Evolutionary conservation across 2,329 filamentous ascomycete species (phyloP).

Genomic region (Rhexocercosporidium sp.): DNA sequence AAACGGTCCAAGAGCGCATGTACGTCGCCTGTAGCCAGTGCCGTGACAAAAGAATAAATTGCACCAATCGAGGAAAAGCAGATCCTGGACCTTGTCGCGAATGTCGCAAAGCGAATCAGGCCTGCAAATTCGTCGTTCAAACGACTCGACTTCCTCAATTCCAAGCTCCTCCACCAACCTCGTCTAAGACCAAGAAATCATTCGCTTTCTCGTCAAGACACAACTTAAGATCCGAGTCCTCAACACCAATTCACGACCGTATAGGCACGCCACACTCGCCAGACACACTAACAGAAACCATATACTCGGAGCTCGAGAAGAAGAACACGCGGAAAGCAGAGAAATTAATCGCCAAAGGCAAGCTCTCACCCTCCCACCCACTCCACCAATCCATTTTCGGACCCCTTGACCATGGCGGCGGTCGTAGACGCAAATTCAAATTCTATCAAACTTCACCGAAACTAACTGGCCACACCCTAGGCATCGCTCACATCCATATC

Average conservation of each 20-base stretch:
- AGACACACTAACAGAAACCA: background rate
- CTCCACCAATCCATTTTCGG: background rate
- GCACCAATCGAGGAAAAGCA: conserved; percentile 25
- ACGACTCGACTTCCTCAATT: background rate
- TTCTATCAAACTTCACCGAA: conserved; percentile 1
- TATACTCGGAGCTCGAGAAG: conserved; percentile 8
- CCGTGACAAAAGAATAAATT: conserved; percentile 17
- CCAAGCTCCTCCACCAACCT: background rate
- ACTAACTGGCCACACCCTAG: conserved; percentile 15
- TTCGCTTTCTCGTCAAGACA: background rate
- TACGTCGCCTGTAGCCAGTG: conserved; percentile 34
- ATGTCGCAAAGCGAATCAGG: conserved; percentile 21
- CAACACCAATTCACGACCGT: background rate
- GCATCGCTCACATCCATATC: conserved; percentile 26
- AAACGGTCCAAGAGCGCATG: conserved; percentile 2
- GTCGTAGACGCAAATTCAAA: background rate
- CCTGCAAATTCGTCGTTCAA: conserved; percentile 29
- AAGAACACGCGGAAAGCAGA: background rate
- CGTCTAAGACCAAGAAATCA: background rate
- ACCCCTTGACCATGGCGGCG: too few relatives aligned
- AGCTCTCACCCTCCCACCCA: conserved; percentile 7
- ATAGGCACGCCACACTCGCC: conserved; percentile 1
- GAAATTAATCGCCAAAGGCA: conserved; percentile 4
- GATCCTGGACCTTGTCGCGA: conserved; percentile 31
- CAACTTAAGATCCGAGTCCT: background rate